Evolutionary conservation across 345 rosid species (phyloP).

Genomic region (Eucalyptus sideroxylon): DNA sequence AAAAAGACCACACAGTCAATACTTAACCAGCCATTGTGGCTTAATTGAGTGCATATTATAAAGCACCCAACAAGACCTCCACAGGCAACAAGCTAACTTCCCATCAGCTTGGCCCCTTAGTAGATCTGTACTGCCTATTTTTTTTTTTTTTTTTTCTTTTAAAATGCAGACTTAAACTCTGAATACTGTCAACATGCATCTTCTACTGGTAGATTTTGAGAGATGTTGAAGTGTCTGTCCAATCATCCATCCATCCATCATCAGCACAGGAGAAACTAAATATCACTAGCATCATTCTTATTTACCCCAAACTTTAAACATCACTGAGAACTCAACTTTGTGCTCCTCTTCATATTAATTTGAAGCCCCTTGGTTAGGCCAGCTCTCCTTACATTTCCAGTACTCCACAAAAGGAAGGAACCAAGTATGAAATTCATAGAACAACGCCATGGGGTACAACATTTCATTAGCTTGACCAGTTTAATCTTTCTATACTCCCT

Average conservation of each 20-base stretch:
- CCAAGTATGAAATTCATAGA: background rate
- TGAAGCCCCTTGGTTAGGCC: background rate
- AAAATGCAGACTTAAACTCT: background rate
- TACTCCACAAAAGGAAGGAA: background rate
- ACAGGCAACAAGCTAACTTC: background rate
- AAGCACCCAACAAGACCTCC: background rate
- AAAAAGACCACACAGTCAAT: background rate
- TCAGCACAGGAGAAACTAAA: background rate
- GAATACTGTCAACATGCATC: background rate
- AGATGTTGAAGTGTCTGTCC: background rate
- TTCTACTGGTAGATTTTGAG: background rate
- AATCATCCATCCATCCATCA: background rate
- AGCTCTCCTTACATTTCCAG: background rate
- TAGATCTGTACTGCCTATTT: background rate
- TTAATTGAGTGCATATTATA: background rate
- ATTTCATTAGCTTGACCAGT: background rate
- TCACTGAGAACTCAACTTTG: background rate
- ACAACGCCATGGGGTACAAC: background rate
- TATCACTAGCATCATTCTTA: background rate
- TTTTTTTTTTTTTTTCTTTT: background rate
- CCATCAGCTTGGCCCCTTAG: background rate
- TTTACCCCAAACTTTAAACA: background rate
- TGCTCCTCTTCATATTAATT: background rate
- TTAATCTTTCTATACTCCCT: background rate
- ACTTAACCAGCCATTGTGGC: background rate